phyloP scores from a whole-genome alignment of 805 yeast genomes.

The Sugiyamaella boreocaroliniensis region DNA sequence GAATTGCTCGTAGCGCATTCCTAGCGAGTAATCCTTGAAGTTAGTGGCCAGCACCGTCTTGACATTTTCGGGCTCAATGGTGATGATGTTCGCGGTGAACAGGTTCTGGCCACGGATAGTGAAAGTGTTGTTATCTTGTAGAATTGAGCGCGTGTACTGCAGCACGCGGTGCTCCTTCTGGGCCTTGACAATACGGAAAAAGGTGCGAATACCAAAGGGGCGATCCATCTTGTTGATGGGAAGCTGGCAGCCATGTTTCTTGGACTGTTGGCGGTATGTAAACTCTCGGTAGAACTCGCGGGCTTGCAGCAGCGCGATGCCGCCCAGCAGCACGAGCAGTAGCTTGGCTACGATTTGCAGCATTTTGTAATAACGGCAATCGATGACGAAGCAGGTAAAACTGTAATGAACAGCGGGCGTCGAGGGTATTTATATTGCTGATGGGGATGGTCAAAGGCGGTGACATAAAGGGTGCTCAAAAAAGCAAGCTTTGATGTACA shows the following conservation, averaged over 20 bases:
- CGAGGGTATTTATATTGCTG: too few relatives aligned
- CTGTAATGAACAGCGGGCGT: too few relatives aligned
- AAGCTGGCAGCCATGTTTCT: not conserved
- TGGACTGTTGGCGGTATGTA: not conserved
- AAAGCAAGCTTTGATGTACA: too few relatives aligned
- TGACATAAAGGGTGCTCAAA: too few relatives aligned
- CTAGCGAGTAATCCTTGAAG: conserved; percentile 29
- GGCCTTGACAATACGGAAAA: not conserved
- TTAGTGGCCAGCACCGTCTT: conserved; percentile 29
- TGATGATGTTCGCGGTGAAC: not conserved
- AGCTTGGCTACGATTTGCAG: not conserved
- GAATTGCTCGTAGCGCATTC: conserved; percentile 23
- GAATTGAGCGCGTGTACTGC: not conserved
- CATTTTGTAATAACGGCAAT: not conserved
- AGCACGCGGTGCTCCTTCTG: not conserved
- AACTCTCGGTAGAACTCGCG: not conserved
- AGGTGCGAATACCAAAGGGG: conserved; percentile 8
- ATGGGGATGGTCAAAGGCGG: too few relatives aligned
- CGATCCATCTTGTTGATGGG: conserved; percentile 4
- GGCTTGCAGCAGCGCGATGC: not conserved
- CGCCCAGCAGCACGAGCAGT: not conserved
- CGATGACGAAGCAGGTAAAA: too few relatives aligned
- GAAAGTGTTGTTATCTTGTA: not conserved
- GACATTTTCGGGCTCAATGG: conserved; percentile 28
- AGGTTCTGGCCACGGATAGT: conserved; percentile 5